phyloP scores from a whole-genome alignment of 2,329 filamentous ascomycete genomes.

The Nannizzia gypsea region DNA sequence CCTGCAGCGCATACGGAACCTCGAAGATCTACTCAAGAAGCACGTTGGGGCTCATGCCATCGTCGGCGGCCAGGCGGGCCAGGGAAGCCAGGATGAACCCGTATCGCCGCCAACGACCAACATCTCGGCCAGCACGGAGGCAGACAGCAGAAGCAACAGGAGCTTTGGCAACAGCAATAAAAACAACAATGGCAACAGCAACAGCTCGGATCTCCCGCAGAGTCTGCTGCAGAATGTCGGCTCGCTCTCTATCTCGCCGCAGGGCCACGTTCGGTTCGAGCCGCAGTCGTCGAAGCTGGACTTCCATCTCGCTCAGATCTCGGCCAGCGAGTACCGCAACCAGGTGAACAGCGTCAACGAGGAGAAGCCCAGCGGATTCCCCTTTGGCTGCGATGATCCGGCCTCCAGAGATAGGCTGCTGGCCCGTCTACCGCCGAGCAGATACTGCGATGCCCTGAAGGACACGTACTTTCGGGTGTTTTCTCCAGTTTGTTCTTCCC shows the following conservation, averaged over 20 bases:
- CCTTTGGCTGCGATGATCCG: conserved; percentile 20
- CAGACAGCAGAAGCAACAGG: conserved; percentile 10
- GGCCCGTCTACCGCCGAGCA: conserved; percentile 24
- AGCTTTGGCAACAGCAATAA: neutral
- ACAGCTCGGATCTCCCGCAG: neutral
- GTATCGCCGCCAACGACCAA: conserved; percentile 20
- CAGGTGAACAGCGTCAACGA: conserved; percentile 20
- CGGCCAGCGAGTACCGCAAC: conserved; percentile 19
- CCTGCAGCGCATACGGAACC: conserved; percentile 25
- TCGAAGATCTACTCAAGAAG: conserved; percentile 27
- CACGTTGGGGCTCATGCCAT: conserved; percentile 20
- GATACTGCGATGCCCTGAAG: conserved; percentile 28
- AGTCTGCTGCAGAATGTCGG: conserved; percentile 20
- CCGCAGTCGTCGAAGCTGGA: conserved; percentile 25
- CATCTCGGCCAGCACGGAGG: conserved; percentile 20
- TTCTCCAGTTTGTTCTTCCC: conserved; percentile 24
- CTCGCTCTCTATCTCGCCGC: conserved; percentile 22
- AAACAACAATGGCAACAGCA: neutral
- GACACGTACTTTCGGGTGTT: conserved; percentile 29
- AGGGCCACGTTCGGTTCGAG: conserved; percentile 28
- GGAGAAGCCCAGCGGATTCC: conserved; percentile 25
- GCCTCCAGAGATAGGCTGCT: conserved; percentile 23
- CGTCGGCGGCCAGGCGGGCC: conserved; percentile 12
- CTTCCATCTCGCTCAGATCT: conserved; percentile 20
- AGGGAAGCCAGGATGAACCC: conserved; percentile 15